phyloP scores from a whole-genome alignment of 345 rosid species.

The Euphorbia tirucalli region DNA sequence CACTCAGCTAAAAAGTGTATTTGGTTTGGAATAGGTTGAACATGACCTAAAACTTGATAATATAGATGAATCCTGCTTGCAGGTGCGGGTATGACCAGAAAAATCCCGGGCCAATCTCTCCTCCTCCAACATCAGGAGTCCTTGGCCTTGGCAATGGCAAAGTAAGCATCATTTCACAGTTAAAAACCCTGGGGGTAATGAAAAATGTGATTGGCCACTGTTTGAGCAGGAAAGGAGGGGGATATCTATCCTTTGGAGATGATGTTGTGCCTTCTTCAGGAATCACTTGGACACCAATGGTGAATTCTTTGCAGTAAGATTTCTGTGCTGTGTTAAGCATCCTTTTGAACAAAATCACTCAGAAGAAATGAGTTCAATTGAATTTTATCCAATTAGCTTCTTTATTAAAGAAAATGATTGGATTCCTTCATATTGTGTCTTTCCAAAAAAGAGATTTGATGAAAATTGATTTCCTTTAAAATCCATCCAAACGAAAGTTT shows the following conservation, averaged over 20 bases:
- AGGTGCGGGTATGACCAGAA: slow-evolving; percentile 85
- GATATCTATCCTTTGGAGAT: slow-evolving; percentile 78
- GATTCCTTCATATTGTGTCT: no score
- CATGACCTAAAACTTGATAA: no score
- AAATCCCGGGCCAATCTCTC: slow-evolving; percentile 42
- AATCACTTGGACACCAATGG: slow-evolving; percentile 61
- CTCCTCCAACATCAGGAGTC: slow-evolving; percentile 70
- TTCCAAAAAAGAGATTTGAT: no score
- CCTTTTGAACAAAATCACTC: no score
- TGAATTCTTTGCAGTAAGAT: slow-evolving; percentile 42
- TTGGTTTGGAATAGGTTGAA: no score
- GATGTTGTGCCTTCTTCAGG: slow-evolving; percentile 59
- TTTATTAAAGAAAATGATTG: no score
- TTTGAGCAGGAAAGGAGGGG: slow-evolving; percentile 68
- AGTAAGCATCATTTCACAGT: slow-evolving; percentile 65
- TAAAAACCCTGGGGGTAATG: slow-evolving; percentile 38
- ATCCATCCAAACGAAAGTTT: no score
- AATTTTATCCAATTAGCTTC: no score
- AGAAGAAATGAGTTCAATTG: no score
- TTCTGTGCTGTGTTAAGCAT: not conserved
- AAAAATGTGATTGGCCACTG: slow-evolving; percentile 79
- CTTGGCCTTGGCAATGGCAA: slow-evolving; percentile 81
- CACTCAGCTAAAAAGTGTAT: no score
- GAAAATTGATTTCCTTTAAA: no score
- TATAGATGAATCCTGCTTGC: slow-evolving; percentile 12